Base-by-base conservation (phyloP, 2,329 filamentous ascomycete genomes). In the Venturia oleaginea region DNA sequence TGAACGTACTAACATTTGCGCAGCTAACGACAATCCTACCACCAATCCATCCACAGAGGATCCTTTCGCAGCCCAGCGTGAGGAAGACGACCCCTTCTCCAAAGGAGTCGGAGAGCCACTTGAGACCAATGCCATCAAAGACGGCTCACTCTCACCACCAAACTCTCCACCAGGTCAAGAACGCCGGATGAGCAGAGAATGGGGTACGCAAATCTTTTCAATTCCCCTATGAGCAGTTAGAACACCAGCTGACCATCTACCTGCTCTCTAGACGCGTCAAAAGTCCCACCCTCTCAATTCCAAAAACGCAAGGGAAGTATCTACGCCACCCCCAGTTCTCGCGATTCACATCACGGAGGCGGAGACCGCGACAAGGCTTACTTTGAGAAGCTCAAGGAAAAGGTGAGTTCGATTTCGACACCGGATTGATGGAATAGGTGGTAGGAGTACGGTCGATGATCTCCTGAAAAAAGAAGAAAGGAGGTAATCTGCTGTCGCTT, bases 301-400 rank as follows among this genome's bases (percentile, higher is more conserved):
- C 86, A 89, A 74, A 87, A 87, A 76, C 83, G 84, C 71, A 85
- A 86, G 75, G 86, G 86, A 64, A 87, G 84, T 71, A 86, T 88
- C 74, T 87, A 85, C 72, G 83, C 85, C 59, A 89, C 86, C 10
- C 86, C 84, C 2, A 78, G 78, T 69, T 86, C 84, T 30, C 82
- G 86, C 65, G 86, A 89, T 72, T 85, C 85, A 22, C 84, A 87
- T 71, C 77, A 88, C 62, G 85, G 85, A 72, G 55, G 40, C 64
- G 69, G 70, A 37, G 82, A 83, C 63, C 80, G 81, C 67, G 77
- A 83, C 69, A 82, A 83, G 40, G 71, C 70, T 67, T 88, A 85
- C 74, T 82, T 85, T 72, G 83, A 84, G 67, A 86, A 76, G 71
- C 65, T 77, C 61, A 77, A 76, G 71, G 73, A 77, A 68, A 77